Conservation (phyloP, 73 alveolate species). For the Halteria grandinella region DNA sequence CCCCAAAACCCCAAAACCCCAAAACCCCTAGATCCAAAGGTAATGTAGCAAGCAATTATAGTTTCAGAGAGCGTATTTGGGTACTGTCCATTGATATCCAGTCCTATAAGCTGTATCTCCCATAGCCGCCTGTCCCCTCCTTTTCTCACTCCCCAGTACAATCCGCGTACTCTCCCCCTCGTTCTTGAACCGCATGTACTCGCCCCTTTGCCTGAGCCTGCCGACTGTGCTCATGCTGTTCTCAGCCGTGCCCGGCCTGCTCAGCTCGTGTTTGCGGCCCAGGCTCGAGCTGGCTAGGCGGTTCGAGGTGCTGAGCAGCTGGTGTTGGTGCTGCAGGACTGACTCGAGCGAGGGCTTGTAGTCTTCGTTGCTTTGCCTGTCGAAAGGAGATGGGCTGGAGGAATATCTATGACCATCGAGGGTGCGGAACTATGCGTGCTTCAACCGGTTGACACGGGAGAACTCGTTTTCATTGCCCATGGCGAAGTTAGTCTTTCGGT, state of each 20-base stretch:
- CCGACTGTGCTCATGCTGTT: too few species aligned
- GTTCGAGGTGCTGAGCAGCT: neutral
- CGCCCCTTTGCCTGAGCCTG: neutral
- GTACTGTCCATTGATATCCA: conserved; percentile 31
- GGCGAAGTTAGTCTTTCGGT: conserved; percentile 29
- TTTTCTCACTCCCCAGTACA: conserved; percentile 9
- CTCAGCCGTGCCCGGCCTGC: neutral
- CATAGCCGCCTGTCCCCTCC: conserved; percentile 2
- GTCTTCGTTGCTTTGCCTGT: neutral
- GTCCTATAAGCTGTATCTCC: conserved; percentile 10
- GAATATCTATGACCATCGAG: neutral
- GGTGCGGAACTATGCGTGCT: too few species aligned
- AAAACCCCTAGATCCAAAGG: too few species aligned
- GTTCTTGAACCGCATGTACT: conserved; percentile 15
- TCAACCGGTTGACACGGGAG: too few species aligned
- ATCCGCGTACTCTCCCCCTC: neutral
- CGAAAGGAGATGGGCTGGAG: neutral
- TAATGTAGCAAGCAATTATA: too few species aligned
- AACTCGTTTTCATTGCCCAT: conserved; percentile 37
- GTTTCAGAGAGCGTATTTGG: conserved; percentile 45
- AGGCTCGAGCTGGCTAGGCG: neutral
- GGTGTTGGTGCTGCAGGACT: neutral
- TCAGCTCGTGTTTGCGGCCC: neutral
- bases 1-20: too few species aligned
- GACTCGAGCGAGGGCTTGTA: neutral